Base-by-base conservation (phyloP, 805 yeast species). In the Cyberlindnera amylophila region DNA sequence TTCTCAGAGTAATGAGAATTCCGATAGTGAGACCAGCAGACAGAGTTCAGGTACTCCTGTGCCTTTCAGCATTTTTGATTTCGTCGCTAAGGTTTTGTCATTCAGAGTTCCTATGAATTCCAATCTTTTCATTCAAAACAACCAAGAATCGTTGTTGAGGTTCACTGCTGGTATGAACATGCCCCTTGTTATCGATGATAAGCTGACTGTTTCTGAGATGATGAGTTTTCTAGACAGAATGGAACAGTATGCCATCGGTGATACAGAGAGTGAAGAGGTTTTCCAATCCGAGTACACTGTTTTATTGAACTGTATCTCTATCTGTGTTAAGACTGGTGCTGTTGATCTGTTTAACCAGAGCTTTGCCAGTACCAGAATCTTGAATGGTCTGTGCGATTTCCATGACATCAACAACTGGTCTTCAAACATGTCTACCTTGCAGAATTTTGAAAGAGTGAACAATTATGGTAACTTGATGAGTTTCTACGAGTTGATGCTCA, bases 381-480 rank as follows among this genome's bases (percentile, higher is more conserved):
- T 43, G 24, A 13, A 11, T 12, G 1, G 27, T 16, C 16, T 43
- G 32, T 12, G 30, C n/a, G 29, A 34, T n/a, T 6, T 23, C 0
- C 15, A 41, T 23, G 29, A 32, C 15, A 24, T 47, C 15, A 41
- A 46, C 21, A 36, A 44, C n/a, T 46, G 50, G 50, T 15, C 28
- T 4, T 32, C 33, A 14, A 28, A 21, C 3, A 15, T 44, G 26
- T 29, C 32, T 15, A 16, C 35, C 9, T 32, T 37, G 16, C 18
- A 36, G 10, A 11, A 38, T 15, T 21, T 38, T 23, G 56, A 51
- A 5, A 16, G 32, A 6, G 28, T 43, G 11, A 58, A 55, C 35
- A 46, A 47, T 11, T 49, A 40, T 36, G 44, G 40, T 3, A 55
- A 44, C 35, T n/a, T 53, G 24, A 53, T 53, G 58, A 46, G 37